Conservation (phyloP, 495 filamentous ascomycete species). For the Usnea hakonensis region DNA sequence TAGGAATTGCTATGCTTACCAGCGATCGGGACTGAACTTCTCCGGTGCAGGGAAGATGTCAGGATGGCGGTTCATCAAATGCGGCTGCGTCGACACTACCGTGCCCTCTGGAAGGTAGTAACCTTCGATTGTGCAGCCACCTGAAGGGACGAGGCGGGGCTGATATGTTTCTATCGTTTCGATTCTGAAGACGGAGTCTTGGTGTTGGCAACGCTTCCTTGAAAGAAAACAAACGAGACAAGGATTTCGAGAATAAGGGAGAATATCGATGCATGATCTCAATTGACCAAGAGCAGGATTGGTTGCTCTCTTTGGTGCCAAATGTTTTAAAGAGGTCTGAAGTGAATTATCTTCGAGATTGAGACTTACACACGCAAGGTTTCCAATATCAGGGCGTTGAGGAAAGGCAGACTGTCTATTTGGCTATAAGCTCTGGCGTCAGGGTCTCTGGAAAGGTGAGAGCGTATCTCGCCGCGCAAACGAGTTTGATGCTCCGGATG, state of each 20-base stretch:
- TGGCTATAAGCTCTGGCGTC: constrained; percentile 21
- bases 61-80: constrained; percentile 17
- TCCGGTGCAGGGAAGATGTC: constrained; percentile 12
- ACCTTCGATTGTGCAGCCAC: constrained; percentile 14
- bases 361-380: constrained; percentile 7
- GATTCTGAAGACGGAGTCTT: not conserved
- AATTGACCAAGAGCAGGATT: not conserved
- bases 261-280: not conserved
- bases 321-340: not conserved
- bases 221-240: not conserved
- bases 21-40: constrained; percentile 16
- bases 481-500: constrained; percentile 10
- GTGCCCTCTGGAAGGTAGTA: constrained; percentile 15
- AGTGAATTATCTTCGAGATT: not conserved
- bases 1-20: not conserved
- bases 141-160: constrained; percentile 17
- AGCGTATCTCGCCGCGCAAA: constrained; percentile 14
- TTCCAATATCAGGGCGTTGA: constrained; percentile 44
- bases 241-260: not conserved
- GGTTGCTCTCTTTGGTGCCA: not conserved
- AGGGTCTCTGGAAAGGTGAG: not conserved
- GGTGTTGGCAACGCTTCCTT: not conserved
- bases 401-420: constrained; percentile 50
- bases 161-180: constrained; percentile 19
- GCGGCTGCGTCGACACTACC: constrained; percentile 15